Percentiles rank a stretch among this genome's conserved stretches.
Conservation (phyloP, 306 rosid genomes). For the Rosa chinensis region DNA sequence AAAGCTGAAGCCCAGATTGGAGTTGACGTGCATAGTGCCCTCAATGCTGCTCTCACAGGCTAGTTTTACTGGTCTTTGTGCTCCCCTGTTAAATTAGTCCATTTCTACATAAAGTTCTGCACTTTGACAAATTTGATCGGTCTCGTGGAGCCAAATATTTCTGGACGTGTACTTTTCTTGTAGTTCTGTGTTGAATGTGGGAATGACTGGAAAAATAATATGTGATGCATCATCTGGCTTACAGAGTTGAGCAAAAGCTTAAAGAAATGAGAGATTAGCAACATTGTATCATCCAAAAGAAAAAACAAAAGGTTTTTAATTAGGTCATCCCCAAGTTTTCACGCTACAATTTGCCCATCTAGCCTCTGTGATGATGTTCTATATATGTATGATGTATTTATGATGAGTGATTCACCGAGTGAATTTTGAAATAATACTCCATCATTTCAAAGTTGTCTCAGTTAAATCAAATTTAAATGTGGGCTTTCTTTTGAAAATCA, state of each 20-base stretch:
- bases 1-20: slow-evolving; percentile 99
- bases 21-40: slow-evolving; percentile 85
- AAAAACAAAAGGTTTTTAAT: neutral
- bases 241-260: slow-evolving; percentile 40
- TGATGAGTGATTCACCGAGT: neutral
- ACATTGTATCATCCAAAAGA: neutral
- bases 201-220: slow-evolving; percentile 42
- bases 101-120: slow-evolving; percentile 27
- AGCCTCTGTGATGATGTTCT: neutral
- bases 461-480: neutral
- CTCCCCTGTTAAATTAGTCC: slow-evolving; percentile 19
- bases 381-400: neutral
- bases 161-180: slow-evolving; percentile 29
- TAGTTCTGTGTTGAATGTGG: slow-evolving; percentile 45
- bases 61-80: slow-evolving; percentile 37
- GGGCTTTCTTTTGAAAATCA: neutral
- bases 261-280: neutral
- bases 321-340: neutral
- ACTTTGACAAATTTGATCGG: slow-evolving; percentile 28
- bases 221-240: slow-evolving; percentile 38
- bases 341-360: neutral
- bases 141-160: slow-evolving; percentile 48
- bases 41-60: slow-evolving; percentile 76
- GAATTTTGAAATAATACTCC: neutral
- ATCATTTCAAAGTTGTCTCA: neutral